phyloP scores from a whole-genome alignment of 768 basidiomycete genomes.

The Boletus reticulatus region DNA sequence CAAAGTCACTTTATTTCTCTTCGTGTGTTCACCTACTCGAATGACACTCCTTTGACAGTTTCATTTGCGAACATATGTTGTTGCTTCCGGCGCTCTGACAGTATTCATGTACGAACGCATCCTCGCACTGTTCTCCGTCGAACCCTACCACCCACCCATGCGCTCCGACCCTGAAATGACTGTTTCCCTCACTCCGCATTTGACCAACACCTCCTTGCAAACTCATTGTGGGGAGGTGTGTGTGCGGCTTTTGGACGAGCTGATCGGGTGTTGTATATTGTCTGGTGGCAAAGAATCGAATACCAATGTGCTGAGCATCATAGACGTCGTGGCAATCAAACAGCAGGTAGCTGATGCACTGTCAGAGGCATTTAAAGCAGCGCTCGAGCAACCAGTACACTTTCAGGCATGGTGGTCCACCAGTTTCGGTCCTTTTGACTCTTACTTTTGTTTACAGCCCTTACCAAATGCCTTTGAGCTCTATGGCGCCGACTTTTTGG shows the following conservation, averaged over 20 bases:
- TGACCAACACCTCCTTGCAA: conserved; percentile 93
- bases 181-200: conserved; percentile 57
- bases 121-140: conserved; percentile 84
- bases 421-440: not conserved
- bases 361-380: conserved; percentile 84
- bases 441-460: conserved; percentile 44
- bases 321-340: conserved; percentile 51
- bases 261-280: conserved; percentile 62
- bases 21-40: not conserved
- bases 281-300: conserved; percentile 27
- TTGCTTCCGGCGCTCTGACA: conserved; percentile 71
- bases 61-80: conserved; percentile 88
- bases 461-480: conserved; percentile 93
- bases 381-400: conserved; percentile 74
- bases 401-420: conserved; percentile 61
- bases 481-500: conserved; percentile 90
- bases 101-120: conserved; percentile 81
- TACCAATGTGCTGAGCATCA: conserved; percentile 16
- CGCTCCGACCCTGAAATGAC: conserved; percentile 26
- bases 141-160: conserved; percentile 57
- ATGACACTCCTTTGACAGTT: conserved; percentile 54
- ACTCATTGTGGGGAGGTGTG: conserved; percentile 59
- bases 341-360: conserved; percentile 63
- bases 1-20: conserved; percentile 47
- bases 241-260: conserved; percentile 79